Base-by-base conservation (phyloP, 2,329 filamentous ascomycete genomes). In the Sclerotinia minor region DNA sequence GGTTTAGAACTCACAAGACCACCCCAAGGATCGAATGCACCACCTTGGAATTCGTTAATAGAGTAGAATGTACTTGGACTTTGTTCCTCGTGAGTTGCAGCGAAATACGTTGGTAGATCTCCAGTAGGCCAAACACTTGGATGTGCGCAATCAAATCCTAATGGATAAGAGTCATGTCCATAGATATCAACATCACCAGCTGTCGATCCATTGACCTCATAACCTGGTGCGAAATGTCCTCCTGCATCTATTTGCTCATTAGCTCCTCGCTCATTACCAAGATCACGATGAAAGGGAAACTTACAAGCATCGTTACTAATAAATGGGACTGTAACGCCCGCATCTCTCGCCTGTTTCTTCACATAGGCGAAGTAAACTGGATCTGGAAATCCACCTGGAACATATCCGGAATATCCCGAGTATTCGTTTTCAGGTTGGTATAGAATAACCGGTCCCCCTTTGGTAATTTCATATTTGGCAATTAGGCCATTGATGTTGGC, bases 401-500 rank as follows among this genome's bases (percentile, higher is more conserved):
- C 79, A 2, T 79, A 79, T 5, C 78, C 79, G 21, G 79, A 78
- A 1, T 81, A 82, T 24, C 80, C 78, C 0, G 84, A 87, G 75
- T 94, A 94, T 76, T 95, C 92, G 70, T 95, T 96, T 76, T 96
- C 92, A 0, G 90, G 89, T 76, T 96, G 92, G 53, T 90, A 84
- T 1, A 94, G 79, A 69, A 96, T 92, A 9, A 96, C 83, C 0
- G 91, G 91, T 0, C 92, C 92, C 0, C 90, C 92, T 64, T 94
- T 91, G 1, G 91, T 94, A 74, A 96, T 94, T 73, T 95, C 91
- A 0, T 86, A 87, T 66, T 87, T 85, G 5, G 91, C 89, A 71
- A 96, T 89, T 11, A 88, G 86, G 17, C 82, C 82, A 35, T 84
- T 85, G 60, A 94, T 83, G 11, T 86, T 81, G 29, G 73, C 71